phyloP scores from a whole-genome alignment of 2,329 filamentous ascomycete genomes.

The Colletotrichum chrysophilum region DNA sequence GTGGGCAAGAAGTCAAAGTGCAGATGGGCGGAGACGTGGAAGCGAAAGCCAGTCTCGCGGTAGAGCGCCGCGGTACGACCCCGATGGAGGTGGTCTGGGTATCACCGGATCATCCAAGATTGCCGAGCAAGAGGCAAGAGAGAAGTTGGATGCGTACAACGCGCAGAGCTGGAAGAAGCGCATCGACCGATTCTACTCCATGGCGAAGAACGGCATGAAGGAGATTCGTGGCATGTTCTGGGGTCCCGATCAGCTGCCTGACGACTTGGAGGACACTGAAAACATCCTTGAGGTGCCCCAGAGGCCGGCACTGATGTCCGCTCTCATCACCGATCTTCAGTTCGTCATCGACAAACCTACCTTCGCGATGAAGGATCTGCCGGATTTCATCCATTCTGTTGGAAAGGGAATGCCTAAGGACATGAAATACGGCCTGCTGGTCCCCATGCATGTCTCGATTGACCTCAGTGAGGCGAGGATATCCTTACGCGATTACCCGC shows the following conservation, averaged over 20 bases:
- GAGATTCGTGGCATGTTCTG: slow-evolving; percentile 83
- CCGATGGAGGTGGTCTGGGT: slow-evolving; percentile 71
- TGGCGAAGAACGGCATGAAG: slow-evolving; percentile 75
- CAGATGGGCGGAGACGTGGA: slow-evolving; percentile 48
- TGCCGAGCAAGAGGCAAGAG: slow-evolving; percentile 76
- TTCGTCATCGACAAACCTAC: slow-evolving; percentile 90
- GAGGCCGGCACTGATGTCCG: slow-evolving; percentile 81
- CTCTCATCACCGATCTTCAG: slow-evolving; percentile 83
- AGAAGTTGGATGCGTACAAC: slow-evolving; percentile 79
- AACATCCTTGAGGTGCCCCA: slow-evolving; percentile 85
- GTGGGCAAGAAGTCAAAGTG: slow-evolving; percentile 60
- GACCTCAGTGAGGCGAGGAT: slow-evolving; percentile 89
- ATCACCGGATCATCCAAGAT: slow-evolving; percentile 77
- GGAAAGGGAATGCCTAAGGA: slow-evolving; percentile 97
- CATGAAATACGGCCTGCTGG: slow-evolving; percentile 86
- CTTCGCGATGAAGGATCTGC: slow-evolving; percentile 82
- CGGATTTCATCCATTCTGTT: slow-evolving; percentile 83
- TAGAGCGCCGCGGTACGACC: slow-evolving; percentile 73
- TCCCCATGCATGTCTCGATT: slow-evolving; percentile 89
- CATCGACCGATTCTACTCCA: slow-evolving; percentile 77
- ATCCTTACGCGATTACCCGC: slow-evolving; percentile 89
- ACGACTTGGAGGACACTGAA: slow-evolving; percentile 83
- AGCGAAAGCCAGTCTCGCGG: slow-evolving; percentile 39
- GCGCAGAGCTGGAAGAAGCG: slow-evolving; percentile 90
- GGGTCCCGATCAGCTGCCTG: slow-evolving; percentile 80